Percentiles rank a stretch among this genome's conserved stretches.
Conservation (phyloP, 1,284 basidiomycete genomes). For the Chalciporus piperatoides region DNA sequence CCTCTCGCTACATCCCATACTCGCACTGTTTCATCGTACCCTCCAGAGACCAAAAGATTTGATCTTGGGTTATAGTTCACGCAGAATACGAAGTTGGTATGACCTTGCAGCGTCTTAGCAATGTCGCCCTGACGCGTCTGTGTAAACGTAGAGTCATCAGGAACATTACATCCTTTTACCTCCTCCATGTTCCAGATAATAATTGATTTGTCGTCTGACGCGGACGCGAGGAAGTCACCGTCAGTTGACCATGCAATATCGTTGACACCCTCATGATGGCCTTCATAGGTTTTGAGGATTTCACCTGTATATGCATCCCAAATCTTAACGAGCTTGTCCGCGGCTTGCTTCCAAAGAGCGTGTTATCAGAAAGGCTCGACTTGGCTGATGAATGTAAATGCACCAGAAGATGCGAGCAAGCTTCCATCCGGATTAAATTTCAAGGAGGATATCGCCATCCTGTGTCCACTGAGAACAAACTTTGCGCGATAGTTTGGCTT, state of each 20-base stretch:
- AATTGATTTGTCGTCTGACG: constrained; percentile 86
- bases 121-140: constrained; percentile 44
- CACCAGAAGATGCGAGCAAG: constrained; percentile 73
- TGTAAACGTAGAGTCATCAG: constrained; percentile 7
- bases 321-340: constrained; percentile 75
- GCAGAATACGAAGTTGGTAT: constrained; percentile 94
- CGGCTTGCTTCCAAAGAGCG: constrained; percentile 51
- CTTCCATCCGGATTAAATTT: constrained; percentile 79
- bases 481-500: constrained; percentile 40
- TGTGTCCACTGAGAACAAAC: constrained; percentile 69
- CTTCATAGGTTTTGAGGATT: constrained; percentile 64
- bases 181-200: constrained; percentile 76
- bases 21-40: constrained; percentile 92
- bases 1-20: constrained; percentile 94
- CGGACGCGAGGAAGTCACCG: constrained; percentile 79
- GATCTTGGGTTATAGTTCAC: constrained; percentile 87
- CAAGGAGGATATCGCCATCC: constrained; percentile 66
- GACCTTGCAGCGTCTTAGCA: constrained; percentile 68
- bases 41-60: constrained; percentile 87
- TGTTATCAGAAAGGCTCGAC: constrained; percentile 20
- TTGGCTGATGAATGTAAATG: constrained; percentile 26
- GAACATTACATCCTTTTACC: constrained; percentile 37
- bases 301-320: constrained; percentile 74
- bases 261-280: constrained; percentile 80
- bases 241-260: constrained; percentile 86